phyloP scores from a whole-genome alignment of 768 basidiomycete genomes.

The Termitomyces heimii region DNA sequence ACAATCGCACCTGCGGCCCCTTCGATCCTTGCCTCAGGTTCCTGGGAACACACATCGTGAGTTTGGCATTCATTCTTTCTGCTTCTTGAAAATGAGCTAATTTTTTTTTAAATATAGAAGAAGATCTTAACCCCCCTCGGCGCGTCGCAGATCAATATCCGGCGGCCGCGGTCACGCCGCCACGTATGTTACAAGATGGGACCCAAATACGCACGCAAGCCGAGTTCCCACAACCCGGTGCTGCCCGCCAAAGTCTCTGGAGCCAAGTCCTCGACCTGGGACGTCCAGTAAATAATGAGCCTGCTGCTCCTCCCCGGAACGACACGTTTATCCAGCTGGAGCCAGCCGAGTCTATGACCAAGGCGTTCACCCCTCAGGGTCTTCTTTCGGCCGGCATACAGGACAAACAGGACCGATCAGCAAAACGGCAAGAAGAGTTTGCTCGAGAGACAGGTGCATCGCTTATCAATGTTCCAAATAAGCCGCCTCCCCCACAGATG shows the following conservation, averaged over 20 bases:
- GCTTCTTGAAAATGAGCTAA: conserved; percentile 4
- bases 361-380: conserved; percentile 93
- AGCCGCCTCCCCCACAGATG: conserved; percentile 91
- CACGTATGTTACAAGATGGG: conserved; percentile 53
- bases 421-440: conserved; percentile 90
- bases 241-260: conserved; percentile 74
- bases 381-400: conserved; percentile 92
- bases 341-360: conserved; percentile 72
- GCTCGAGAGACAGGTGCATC: conserved; percentile 90
- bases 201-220: conserved; percentile 48
- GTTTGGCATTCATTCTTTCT: conserved; percentile 21
- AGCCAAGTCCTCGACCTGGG: conserved; percentile 80
- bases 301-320: conserved; percentile 22
- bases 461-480: conserved; percentile 91
- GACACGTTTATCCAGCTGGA: conserved; percentile 76
- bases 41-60: conserved; percentile 44
- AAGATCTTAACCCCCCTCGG: conserved; percentile 38
- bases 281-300: conserved; percentile 36
- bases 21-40: conserved; percentile 61
- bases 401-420: conserved; percentile 93
- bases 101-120: conserved; percentile 26
- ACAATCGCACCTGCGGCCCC: conserved; percentile 47
- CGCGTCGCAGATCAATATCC: conserved; percentile 49
- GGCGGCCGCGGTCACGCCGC: conserved; percentile 19
- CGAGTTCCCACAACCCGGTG: conserved; percentile 45